A percentile compares a stretch with the other conserved stretches of the same genome.
Evolutionary conservation across 2,329 filamentous ascomycete genomes (phyloP).

Genomic region (Intubia oerlemansii): DNA sequence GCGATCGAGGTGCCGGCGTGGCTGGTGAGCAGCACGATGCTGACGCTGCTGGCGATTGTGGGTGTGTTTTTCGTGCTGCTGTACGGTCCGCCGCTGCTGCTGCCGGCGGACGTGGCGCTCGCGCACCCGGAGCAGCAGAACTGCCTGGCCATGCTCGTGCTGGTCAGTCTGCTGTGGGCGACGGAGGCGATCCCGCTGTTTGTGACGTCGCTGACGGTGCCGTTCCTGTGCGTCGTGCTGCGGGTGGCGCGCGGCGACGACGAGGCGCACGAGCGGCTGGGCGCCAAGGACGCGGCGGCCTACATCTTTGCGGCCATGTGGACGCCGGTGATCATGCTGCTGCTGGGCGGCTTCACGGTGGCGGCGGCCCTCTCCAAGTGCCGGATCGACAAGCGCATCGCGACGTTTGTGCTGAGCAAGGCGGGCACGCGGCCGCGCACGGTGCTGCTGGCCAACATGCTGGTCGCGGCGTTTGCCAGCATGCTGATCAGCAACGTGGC

Average conservation of each 20-base stretch:
- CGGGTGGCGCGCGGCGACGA: slow-evolving; percentile 64
- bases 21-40: slow-evolving; percentile 66
- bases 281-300: slow-evolving; percentile 58
- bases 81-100: slow-evolving; percentile 66
- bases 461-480: slow-evolving; percentile 88
- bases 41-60: slow-evolving; percentile 50
- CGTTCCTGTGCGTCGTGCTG: slow-evolving; percentile 77
- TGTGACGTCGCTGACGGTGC: slow-evolving; percentile 83
- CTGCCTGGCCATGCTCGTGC: slow-evolving; percentile 78
- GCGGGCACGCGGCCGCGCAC: slow-evolving; percentile 77
- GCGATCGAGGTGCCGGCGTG: slow-evolving; percentile 51
- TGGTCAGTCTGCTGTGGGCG: slow-evolving; percentile 88
- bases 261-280: slow-evolving; percentile 43
- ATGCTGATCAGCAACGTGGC: slow-evolving; percentile 99
- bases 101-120: slow-evolving; percentile 35
- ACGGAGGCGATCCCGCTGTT: slow-evolving; percentile 97
- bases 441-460: slow-evolving; percentile 94
- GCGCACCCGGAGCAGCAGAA: slow-evolving; percentile 93
- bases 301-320: slow-evolving; percentile 94
- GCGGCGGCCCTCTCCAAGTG: slow-evolving; percentile 92
- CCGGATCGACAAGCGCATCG: slow-evolving; percentile 92
- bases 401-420: slow-evolving; percentile 88
- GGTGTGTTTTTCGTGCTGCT: slow-evolving; percentile 55
- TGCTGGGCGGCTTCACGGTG: slow-evolving; percentile 88
- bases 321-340: slow-evolving; percentile 96